These are phyloP conservation scores for Hypoxylon perforatum DNA, from an alignment of 495 filamentous ascomycete species.

Conservation along the genomic window DNA sequence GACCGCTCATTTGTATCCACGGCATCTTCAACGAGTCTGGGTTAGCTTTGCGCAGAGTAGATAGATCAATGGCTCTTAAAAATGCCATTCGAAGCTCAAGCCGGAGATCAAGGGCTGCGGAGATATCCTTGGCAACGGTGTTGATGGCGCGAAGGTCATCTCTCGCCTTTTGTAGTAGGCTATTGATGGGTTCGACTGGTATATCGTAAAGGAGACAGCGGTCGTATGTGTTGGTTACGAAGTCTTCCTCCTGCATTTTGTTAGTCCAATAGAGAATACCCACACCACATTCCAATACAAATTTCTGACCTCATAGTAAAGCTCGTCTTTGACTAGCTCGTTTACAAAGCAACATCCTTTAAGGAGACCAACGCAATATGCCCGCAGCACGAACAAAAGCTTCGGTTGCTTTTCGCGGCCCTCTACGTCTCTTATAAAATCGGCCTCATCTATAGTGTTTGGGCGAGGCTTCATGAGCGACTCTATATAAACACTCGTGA, in stretches of 20 bases:
- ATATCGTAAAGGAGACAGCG: conserved; percentile 76
- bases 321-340: conserved; percentile 75
- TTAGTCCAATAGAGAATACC: conserved; percentile 39
- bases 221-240: conserved; percentile 89
- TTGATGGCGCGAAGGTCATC: conserved; percentile 60
- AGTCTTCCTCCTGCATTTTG: conserved; percentile 86
- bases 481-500: conserved; percentile 95
- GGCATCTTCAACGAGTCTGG: conserved; percentile 56
- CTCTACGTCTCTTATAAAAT: conserved; percentile 61
- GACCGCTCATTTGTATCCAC: conserved; percentile 58
- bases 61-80: conserved; percentile 61
- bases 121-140: conserved; percentile 61
- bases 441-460: conserved; percentile 72
- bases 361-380: conserved; percentile 86
- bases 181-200: conserved; percentile 64
- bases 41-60: conserved; percentile 52
- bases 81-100: conserved; percentile 73
- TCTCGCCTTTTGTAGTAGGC: conserved; percentile 70
- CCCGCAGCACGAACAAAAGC: conserved; percentile 75
- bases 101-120: conserved; percentile 69
- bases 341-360: conserved; percentile 87
- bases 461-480: conserved; percentile 79
- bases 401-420: conserved; percentile 49
- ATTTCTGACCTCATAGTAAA: conserved; percentile 82
- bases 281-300: conserved; percentile 25